These are phyloP conservation scores for Tolypocladium cylindrosporum DNA, from an alignment of 2,329 filamentous ascomycete genomes.

Conservation along the genomic window DNA sequence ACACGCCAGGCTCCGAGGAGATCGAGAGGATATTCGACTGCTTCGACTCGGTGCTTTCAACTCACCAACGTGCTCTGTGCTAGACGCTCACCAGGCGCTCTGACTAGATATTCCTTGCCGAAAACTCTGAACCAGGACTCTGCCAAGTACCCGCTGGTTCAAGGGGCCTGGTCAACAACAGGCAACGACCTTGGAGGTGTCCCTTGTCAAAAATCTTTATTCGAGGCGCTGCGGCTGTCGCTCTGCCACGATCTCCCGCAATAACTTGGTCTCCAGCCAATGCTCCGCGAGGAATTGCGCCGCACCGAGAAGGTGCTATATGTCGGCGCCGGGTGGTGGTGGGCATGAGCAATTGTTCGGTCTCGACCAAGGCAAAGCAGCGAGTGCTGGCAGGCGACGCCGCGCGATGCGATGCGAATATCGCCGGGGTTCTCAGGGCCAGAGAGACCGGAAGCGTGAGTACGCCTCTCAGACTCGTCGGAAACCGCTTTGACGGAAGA, in stretches of 20 bases:
- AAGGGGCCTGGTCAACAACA: not conserved
- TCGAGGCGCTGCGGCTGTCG: not conserved
- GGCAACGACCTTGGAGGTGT: not conserved
- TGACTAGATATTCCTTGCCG: not conserved
- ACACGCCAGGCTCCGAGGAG: too few relatives aligned
- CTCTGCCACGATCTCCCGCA: not conserved
- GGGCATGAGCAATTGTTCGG: not conserved
- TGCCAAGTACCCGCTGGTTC: not conserved
- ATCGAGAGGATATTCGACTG: not conserved
- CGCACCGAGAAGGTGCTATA: not conserved
- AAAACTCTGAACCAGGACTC: not conserved
- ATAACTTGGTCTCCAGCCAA: not conserved
- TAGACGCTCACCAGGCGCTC: not conserved
- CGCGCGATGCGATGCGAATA: not conserved
- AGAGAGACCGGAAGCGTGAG: not conserved
- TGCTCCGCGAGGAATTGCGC: not conserved
- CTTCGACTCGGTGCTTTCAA: not conserved
- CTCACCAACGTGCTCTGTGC: not conserved
- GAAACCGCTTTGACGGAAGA: not conserved
- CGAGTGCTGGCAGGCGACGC: not conserved
- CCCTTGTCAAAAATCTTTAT: not conserved
- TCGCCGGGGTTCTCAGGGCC: not conserved
- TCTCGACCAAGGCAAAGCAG: not conserved
- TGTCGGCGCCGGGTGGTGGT: too few relatives aligned
- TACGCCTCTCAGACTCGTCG: not conserved